These are phyloP conservation scores for Ophiocordyceps australis DNA, from an alignment of 2,329 filamentous ascomycete genomes.

Conservation along the genomic window DNA sequence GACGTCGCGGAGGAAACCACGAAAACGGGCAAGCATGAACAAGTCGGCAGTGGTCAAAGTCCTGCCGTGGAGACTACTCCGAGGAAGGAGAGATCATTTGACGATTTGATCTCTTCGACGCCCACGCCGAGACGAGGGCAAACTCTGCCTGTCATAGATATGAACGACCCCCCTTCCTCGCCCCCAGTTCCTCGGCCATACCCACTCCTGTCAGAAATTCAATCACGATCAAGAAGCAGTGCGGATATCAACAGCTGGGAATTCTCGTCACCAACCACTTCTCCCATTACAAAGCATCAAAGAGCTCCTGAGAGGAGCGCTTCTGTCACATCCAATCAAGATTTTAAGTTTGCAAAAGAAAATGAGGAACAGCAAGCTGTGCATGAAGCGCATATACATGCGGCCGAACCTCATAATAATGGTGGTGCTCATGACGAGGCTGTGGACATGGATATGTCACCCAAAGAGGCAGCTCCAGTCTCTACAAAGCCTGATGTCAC, in stretches of 20 bases:
- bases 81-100: slow-evolving; percentile 22
- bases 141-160: slow-evolving; percentile 25
- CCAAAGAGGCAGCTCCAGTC: too few relatives aligned
- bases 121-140: slow-evolving; percentile 42
- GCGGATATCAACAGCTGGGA: slow-evolving; percentile 24
- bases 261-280: slow-evolving; percentile 38
- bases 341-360: too few relatives aligned
- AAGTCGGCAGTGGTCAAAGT: slow-evolving; percentile 3
- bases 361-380: too few relatives aligned
- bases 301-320: slow-evolving; percentile 3
- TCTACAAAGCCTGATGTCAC: too few relatives aligned
- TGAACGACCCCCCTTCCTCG: slow-evolving; percentile 38
- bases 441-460: too few relatives aligned
- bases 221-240: slow-evolving; percentile 22
- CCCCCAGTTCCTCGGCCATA: slow-evolving; percentile 36
- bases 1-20: slow-evolving; percentile 5
- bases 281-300: slow-evolving; percentile 21
- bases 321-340: too few relatives aligned
- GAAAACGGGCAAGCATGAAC: slow-evolving; percentile 2
- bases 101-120: slow-evolving; percentile 38
- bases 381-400: too few relatives aligned
- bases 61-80: slow-evolving; percentile 24
- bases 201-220: slow-evolving; percentile 31
- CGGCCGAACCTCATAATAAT: too few relatives aligned
- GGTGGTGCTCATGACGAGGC: too few relatives aligned